Percentiles rank a stretch among this genome's conserved stretches.
phyloP scores from a whole-genome alignment of 2,329 filamentous ascomycete genomes.

The Shiraia sp. region DNA sequence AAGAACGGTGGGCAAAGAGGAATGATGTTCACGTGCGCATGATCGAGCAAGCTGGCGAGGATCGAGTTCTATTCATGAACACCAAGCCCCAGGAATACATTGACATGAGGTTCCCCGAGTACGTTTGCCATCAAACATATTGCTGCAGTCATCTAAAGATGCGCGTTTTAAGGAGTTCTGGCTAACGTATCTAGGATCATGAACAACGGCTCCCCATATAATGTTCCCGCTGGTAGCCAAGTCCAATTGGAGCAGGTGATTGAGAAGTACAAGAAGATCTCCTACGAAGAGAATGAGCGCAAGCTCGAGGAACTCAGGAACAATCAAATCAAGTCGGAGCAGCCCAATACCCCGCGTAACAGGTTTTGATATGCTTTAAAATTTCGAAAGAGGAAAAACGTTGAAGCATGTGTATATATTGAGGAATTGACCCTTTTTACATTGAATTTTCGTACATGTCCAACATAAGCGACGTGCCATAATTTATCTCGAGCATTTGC shows the following conservation, averaged over 20 bases:
- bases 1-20: conserved; percentile 57
- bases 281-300: conserved; percentile 60
- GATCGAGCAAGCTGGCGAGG: conserved; percentile 65
- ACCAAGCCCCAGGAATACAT: conserved; percentile 53
- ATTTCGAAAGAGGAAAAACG: not conserved
- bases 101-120: conserved; percentile 67
- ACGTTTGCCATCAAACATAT: conserved; percentile 44
- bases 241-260: conserved; percentile 64
- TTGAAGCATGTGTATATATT: not conserved
- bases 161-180: not conserved
- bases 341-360: conserved; percentile 29
- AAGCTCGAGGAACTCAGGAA: conserved; percentile 52
- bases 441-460: not conserved
- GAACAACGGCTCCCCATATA: conserved; percentile 66
- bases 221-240: conserved; percentile 64
- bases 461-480: not conserved
- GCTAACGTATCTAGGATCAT: conserved; percentile 55
- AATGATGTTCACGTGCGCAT: conserved; percentile 65
- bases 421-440: not conserved
- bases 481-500: too few relatives aligned
- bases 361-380: conserved; percentile 23
- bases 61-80: conserved; percentile 63
- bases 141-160: not conserved
- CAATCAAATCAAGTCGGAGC: conserved; percentile 38
- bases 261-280: conserved; percentile 64